These are phyloP conservation scores for Zymoseptoria pseudotritici DNA, from an alignment of 2,329 filamentous ascomycete species.

Conservation along the genomic window DNA sequence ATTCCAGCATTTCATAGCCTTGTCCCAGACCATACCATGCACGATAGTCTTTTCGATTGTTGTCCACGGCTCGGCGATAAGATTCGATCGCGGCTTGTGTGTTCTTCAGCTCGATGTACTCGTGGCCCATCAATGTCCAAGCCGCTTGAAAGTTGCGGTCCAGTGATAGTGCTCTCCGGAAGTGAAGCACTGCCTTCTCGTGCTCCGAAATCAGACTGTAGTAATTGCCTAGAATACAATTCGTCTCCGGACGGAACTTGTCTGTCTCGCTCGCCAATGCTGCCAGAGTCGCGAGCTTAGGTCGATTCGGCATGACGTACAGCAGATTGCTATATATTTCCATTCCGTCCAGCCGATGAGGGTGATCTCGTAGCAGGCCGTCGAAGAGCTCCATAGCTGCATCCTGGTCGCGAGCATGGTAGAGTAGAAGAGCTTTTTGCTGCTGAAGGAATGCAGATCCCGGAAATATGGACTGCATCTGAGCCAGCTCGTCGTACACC, in stretches of 20 bases:
- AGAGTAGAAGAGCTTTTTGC: conserved; percentile 77
- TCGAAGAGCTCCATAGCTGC: conserved; percentile 44
- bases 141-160: conserved; percentile 87
- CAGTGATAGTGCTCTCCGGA: conserved; percentile 81
- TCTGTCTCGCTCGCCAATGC: conserved; percentile 86
- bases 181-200: conserved; percentile 97
- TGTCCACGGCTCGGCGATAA: conserved; percentile 89
- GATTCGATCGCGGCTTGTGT: conserved; percentile 96
- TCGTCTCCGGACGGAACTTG: conserved; percentile 94
- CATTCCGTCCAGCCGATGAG: conserved; percentile 72
- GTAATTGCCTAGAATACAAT: conserved; percentile 94
- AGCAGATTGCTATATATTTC: conserved; percentile 97
- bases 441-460: conserved; percentile 83
- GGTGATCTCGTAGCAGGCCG: conserved; percentile 55
- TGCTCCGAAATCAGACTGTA: conserved; percentile 91
- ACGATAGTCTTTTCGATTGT: conserved; percentile 91
- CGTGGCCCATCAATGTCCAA: conserved; percentile 98
- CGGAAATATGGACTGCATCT: conserved; percentile 79
- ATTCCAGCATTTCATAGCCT: conserved; percentile 94
- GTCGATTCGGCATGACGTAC: conserved; percentile 80
- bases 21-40: conserved; percentile 97
- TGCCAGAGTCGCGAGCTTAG: conserved; percentile 86
- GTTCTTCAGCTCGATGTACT: conserved; percentile 98
- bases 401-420: conserved; percentile 77
- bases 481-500: conserved; percentile 65